Evolutionary conservation across 2,329 filamentous ascomycete genomes (phyloP), one percentile per base, ranked within the genome.

Genomic region (Nigrograna mackinnonii): DNA sequence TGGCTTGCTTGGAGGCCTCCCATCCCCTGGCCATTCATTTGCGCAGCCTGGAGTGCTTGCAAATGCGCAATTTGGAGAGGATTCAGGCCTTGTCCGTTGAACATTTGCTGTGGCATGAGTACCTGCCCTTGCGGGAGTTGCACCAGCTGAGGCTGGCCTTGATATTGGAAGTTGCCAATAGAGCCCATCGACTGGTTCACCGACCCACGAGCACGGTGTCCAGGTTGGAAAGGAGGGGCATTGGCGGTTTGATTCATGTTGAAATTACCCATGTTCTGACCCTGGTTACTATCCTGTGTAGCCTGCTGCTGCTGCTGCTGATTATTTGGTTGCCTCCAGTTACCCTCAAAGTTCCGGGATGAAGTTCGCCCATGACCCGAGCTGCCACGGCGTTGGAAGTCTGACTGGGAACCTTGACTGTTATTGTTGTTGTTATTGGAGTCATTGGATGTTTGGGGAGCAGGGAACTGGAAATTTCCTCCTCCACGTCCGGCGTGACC

Each of bases 341-440:
- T 99, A 60, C 91, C 86, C 56, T 99, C 94, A 63, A 97, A 97
- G 72, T 97, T 99, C 50, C 94, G 85, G 18, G 94, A 99, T 9
- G 83, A 83, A 22, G 85, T 86, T 49, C 94, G 84, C 50, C 82
- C 85, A 67, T 99, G 94, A 43, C 89, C 86, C 53, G 83, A 80
- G 58, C 87, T 88, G 57, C 86, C 85, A 56, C 89, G 87, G 48
- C 89, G 86, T 55, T 84, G 79, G 64, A 91, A 87, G 54, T 94
- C 89, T 12, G 73, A 63, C 50, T 74, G 70, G 48, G 69, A 73
- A 46, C 64, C 62, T 50, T 72, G 67, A 36, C 50, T 34, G 19
- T 41, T 55, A n/a, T 37, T 38, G 45, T 62, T 66, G 43, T 74
- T 75, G 31, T 62, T 67, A 42, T 75, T 76, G 34, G 73, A 67